phyloP scores from a whole-genome alignment of 2,329 filamentous ascomycete genomes.

The Talaromyces pinophilus region DNA sequence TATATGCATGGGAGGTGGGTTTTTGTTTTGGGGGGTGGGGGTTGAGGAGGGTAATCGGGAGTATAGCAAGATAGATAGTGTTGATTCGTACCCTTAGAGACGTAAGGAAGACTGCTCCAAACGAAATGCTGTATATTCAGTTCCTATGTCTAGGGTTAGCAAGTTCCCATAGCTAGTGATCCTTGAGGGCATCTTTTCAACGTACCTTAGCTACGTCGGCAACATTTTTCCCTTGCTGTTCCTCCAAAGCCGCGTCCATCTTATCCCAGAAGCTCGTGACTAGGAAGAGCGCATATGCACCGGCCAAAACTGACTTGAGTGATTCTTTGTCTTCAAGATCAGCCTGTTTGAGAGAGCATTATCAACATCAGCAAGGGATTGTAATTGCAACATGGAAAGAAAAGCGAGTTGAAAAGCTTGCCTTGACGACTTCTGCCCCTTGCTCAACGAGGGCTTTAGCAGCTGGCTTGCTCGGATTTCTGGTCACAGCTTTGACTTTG shows the following conservation, averaged over 20 bases:
- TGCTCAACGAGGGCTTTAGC: constrained; percentile 48
- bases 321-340: constrained; percentile 53
- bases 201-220: constrained; percentile 34
- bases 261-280: constrained; percentile 43
- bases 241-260: constrained; percentile 33
- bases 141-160: background rate
- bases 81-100: constrained; percentile 28
- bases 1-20: background rate
- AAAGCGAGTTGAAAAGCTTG: background rate
- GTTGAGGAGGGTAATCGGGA: background rate
- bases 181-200: background rate
- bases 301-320: constrained; percentile 48
- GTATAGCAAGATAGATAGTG: background rate
- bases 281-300: constrained; percentile 53
- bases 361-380: constrained; percentile 13
- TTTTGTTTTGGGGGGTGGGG: too few species aligned
- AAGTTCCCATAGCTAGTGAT: background rate
- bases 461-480: constrained; percentile 48
- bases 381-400: background rate
- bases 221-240: constrained; percentile 31
- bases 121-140: constrained; percentile 31
- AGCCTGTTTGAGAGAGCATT: constrained; percentile 41
- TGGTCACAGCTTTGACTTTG: constrained; percentile 58
- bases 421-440: constrained; percentile 55
- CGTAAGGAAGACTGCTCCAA: constrained; percentile 31